Evolutionary conservation across 257 asterid species (phyloP).

Genomic region (Agastache rugosa): DNA sequence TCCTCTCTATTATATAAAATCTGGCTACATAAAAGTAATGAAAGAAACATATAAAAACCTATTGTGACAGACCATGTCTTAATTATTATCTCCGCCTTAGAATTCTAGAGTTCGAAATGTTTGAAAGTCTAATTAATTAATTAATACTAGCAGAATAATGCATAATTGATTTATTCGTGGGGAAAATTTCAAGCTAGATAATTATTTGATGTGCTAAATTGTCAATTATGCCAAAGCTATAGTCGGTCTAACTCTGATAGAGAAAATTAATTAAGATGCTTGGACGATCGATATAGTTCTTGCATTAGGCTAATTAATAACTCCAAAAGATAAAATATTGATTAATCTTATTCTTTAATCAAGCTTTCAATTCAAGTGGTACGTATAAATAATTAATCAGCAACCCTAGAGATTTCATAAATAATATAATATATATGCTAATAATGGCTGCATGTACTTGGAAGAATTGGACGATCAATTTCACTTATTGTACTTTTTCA

Average conservation of each 20-base stretch:
- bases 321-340: background rate
- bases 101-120: conserved; percentile 17
- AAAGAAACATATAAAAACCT: background rate
- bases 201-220: conserved; percentile 5
- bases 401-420: background rate
- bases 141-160: conserved; percentile 23
- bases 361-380: background rate
- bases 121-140: conserved; percentile 5
- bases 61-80: background rate
- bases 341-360: background rate
- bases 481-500: background rate
- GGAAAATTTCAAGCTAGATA: background rate
- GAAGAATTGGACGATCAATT: background rate
- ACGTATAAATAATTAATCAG: background rate
- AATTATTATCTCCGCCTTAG: background rate
- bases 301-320: background rate
- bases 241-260: background rate
- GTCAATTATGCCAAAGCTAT: conserved; percentile 24
- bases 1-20: background rate
- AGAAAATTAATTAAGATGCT: background rate
- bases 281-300: too few species aligned
- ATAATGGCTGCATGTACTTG: background rate
- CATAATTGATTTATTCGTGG: background rate
- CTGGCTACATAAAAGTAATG: background rate
- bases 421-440: background rate